Base-by-base conservation (phyloP, 805 yeast species). In the Lipomyces starkeyi region DNA sequence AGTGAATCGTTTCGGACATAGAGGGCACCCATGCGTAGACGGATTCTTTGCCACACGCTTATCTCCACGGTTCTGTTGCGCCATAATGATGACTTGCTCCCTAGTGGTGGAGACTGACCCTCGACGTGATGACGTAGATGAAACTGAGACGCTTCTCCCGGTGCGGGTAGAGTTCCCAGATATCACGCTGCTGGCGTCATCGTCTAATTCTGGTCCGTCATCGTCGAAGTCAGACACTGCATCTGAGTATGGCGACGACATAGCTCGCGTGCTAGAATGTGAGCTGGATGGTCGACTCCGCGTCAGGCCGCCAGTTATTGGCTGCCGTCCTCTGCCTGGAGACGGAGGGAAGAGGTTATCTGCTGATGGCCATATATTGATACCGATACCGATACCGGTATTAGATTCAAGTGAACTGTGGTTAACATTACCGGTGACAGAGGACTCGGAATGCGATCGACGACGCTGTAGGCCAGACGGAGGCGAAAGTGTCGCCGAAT, bases 1-100 rank as follows among this genome's bases (percentile, higher is more conserved):
- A 1, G 98, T 94, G 77, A 94, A 94, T 60, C 88, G 81, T 78
- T 92, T 93, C 54, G 88, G 93, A 79, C 99, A 94, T 56, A 91
- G 79, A 67, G 88, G 87, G 78, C 98, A 94, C 80, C 76, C 89
- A 78, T 86, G 91, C 8, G 87, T 83, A 32, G 91, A 85, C 0
- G 94, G 94, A 74, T 88, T 88, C 69, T 88, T 89, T 73, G 89
- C 92, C 6, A 85, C 81, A 29, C 91, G 78, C 75, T 85, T 85
- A 59, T 85, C 81, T 2, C 85, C 76, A 55, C 82, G 83, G 35
- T 82, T 81, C 0, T 91, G 87, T 11, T 87, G 81, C 1, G 92
- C 92, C 64, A 89, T 79, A 73, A 87, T 91, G 25, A 88, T 78
- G 82, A 88, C 85, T 74, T 88, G 85, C 71, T 88, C 89, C 49